Conservation (phyloP, 2,329 filamentous ascomycete species). For the Penicillium carneum region DNA sequence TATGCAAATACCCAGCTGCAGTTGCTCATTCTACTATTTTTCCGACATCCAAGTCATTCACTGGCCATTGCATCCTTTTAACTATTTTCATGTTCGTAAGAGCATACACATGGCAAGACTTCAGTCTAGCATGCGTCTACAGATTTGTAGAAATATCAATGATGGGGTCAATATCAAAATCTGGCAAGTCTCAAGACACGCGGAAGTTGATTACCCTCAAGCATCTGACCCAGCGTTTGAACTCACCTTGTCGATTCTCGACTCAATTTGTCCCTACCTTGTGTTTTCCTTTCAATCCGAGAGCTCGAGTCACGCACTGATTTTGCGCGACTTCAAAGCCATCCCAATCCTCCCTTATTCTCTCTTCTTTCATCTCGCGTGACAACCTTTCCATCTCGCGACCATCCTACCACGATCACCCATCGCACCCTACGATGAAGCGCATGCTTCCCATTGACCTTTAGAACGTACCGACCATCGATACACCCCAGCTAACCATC, state of each 20-base stretch:
- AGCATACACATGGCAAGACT: not conserved
- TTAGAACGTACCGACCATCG: not conserved
- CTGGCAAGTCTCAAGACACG: conserved; percentile 1
- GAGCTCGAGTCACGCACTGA: not conserved
- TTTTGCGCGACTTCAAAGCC: not conserved
- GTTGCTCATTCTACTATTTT: conserved; percentile 8
- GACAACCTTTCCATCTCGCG: not conserved
- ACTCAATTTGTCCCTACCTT: not conserved
- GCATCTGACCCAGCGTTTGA: not conserved
- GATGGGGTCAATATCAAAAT: not conserved
- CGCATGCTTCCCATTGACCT: not conserved
- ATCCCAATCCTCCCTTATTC: not conserved
- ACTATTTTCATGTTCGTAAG: not conserved
- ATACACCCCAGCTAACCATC: not conserved
- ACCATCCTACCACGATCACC: not conserved
- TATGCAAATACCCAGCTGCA: conserved; percentile 24
- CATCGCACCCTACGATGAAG: not conserved
- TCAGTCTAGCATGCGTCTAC: not conserved
- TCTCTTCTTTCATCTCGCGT: conserved; percentile 4
- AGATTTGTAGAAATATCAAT: not conserved
- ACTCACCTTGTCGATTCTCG: not conserved
- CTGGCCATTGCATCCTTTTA: not conserved
- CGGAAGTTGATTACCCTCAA: not conserved
- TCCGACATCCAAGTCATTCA: not conserved
- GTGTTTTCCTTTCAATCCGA: not conserved